Evolutionary conservation across 2,329 filamentous ascomycete species (phyloP), one percentile per base, ranked within the genome.

Genomic region (Endoconidiophora laricicola): DNA sequence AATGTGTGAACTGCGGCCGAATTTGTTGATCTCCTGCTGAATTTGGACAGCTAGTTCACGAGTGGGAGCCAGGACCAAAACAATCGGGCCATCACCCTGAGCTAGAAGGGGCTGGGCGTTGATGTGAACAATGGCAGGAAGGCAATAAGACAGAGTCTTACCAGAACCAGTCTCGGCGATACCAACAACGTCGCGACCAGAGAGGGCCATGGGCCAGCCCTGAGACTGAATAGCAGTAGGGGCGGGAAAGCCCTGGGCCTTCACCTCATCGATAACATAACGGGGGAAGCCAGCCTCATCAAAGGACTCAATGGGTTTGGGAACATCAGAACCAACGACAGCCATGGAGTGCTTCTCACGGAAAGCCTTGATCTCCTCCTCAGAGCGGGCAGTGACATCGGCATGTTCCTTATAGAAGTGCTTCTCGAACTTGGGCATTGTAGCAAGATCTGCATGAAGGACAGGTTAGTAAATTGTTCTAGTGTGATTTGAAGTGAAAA

Each of bases 141-240:
- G 78, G 69, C 90, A 96, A 73, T 98, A 98, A 48, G 88, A 95
- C 57, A 98, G 76, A 3, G 91, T 98, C 81, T 98, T 98, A 74
- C 91, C 91, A 57, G 91, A 98, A 65, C 91, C 91, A 53, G 91
- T 98, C 74, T 98, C 91, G 60, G 91, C 91, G 70, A 98, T 94
- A 79, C 91, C 91, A 61, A 96, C 90, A 54, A 96, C 90, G 65
- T 98, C 91, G 59, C 91, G 90, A 70, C 91, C 91, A 58, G 90
- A 93, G 47, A 98, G 80, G 62, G 91, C 88, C 91, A 96, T 96
- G 55, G 91, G 91, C 91, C 91, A 96, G 56, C 91, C 91, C 66
- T 96, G 91, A 16, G 90, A 93, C 69, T 98, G 91, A 66, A 98
- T 96, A 56, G 91, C 82, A 40, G 91, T 98, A 38, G 91, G 91